Evolutionary conservation across 257 asterid species (phyloP), one percentile per base, ranked within the genome.

Genomic region (Catharanthus roseus): DNA sequence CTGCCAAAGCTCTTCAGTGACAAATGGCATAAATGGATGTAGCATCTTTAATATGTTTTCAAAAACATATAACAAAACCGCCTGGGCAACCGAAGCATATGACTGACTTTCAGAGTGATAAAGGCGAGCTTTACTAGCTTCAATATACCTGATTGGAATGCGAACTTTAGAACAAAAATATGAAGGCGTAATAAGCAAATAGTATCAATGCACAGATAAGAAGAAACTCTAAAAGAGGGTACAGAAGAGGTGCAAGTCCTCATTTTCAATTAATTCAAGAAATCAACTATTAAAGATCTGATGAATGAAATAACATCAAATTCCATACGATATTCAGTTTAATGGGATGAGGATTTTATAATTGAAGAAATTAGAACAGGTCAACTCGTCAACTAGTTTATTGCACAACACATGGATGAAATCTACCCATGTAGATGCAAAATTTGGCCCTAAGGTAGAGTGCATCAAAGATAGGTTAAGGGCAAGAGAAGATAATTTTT

Each of bases 1-100:
- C 97, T 91, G 99, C 99, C 99, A 93, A 74, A 91, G 95, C 81
- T 85, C 96, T 78, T 93, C 99, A 12, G 99, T 93, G 60, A 93
- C 99, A 75, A 89, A 93, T 62, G 99, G 99, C 99, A 93, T 93
- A 80, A 93, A 91, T 0, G 97, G 99, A 82, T 93, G 99, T 65
- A 93, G 89, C 79, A 93, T 72, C 79, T 93, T 93, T 65, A 93
- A 84, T 67, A 88, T 82, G 78, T 83, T 91, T 74, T 77, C 93
- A 61, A 88, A 93, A 71, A 88, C 96, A 72, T 93, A 87, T 67
- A 93, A 78, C 71, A 93, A 91, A 79, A 88, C 95, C 29, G 92
- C 90, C 79, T 88, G 97, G 65, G 96, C 81, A 69, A 88, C 85
- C 65, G 82, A 79, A 70, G 88, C 87, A 71, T 74, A 78, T 38